phyloP scores from a whole-genome alignment of 768 basidiomycete species.

The Trichaptum fuscoviolaceum region DNA sequence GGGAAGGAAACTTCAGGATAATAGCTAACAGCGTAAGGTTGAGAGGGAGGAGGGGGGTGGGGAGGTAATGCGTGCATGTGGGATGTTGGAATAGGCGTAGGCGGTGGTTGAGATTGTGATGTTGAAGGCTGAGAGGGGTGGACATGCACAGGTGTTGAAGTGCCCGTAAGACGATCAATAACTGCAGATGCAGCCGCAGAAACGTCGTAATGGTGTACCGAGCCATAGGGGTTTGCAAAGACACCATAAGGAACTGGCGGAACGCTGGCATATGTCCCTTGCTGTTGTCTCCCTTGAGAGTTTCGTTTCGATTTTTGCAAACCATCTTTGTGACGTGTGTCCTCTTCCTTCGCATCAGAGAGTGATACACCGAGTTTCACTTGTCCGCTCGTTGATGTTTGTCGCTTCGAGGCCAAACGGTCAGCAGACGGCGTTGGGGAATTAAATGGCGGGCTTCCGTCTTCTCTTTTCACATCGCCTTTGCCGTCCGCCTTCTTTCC shows the following conservation, averaged over 20 bases:
- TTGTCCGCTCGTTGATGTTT: constrained; percentile 1
- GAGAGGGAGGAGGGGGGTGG: background rate
- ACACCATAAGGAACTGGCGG: background rate
- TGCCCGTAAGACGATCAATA: background rate
- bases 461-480: constrained; percentile 3
- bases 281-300: background rate
- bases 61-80: background rate
- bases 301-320: background rate
- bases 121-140: background rate
- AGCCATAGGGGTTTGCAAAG: background rate
- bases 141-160: background rate
- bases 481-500: background rate
- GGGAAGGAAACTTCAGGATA: background rate
- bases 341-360: background rate
- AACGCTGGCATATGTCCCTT: background rate
- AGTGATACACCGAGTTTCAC: background rate
- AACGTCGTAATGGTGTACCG: background rate
- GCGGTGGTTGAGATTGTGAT: background rate
- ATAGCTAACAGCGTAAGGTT: background rate
- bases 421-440: background rate
- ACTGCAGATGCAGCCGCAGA: background rate
- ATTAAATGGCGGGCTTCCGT: background rate
- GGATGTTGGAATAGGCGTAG: background rate
- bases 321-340: background rate
- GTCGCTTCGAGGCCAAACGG: background rate